These are phyloP conservation scores for Cyberlindnera misumaiensis DNA, from an alignment of 805 yeast genomes.

Conservation along the genomic window DNA sequence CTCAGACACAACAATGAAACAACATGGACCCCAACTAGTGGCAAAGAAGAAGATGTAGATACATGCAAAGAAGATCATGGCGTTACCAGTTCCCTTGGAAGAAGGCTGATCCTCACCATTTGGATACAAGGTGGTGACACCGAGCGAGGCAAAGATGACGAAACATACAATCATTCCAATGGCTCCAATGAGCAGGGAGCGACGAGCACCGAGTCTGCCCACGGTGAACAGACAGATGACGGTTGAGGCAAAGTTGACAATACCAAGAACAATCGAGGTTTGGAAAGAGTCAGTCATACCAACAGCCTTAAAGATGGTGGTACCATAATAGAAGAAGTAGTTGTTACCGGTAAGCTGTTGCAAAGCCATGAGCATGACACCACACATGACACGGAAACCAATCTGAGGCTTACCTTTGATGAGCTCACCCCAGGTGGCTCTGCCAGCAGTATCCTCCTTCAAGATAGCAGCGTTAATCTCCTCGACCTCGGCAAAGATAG, in stretches of 20 bases:
- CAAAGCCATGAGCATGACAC: constrained; percentile 50
- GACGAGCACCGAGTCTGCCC: constrained; percentile 50
- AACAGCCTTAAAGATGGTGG: constrained; percentile 53
- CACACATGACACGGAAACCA: constrained; percentile 38
- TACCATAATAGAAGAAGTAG: constrained; percentile 63
- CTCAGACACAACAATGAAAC: constrained; percentile 59
- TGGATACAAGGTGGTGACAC: constrained; percentile 41
- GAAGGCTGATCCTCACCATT: constrained; percentile 40
- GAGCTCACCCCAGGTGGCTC: constrained; percentile 59
- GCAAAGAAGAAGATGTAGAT: constrained; percentile 64
- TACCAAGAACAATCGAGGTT: constrained; percentile 52
- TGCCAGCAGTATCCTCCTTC: constrained; percentile 54
- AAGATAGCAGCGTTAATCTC: constrained; percentile 54
- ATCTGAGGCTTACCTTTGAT: constrained; percentile 64
- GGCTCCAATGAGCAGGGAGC: constrained; percentile 42
- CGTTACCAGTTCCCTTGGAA: constrained; percentile 53
- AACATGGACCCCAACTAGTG: constrained; percentile 70
- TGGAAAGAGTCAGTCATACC: constrained; percentile 52
- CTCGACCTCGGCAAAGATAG: constrained; percentile 51
- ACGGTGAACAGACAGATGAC: constrained; percentile 42
- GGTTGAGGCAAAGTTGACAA: constrained; percentile 54
- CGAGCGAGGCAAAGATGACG: constrained; percentile 51
- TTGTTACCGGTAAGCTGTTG: constrained; percentile 66
- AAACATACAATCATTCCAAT: constrained; percentile 40
- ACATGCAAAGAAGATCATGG: constrained; percentile 66